phyloP scores from a whole-genome alignment of 768 basidiomycete genomes.

The Russula dissimulans region DNA sequence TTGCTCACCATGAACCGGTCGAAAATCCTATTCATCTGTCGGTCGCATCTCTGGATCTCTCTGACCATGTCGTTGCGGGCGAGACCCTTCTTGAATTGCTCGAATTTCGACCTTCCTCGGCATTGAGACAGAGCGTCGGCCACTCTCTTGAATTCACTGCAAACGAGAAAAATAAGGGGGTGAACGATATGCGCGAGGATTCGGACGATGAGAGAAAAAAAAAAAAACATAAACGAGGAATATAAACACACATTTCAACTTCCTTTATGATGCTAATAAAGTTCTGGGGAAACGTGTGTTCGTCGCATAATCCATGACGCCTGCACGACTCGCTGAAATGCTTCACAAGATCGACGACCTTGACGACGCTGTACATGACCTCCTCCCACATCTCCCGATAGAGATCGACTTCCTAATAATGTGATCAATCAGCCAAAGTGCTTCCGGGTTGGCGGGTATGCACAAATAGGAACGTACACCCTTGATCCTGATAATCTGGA shows the following conservation, averaged over 20 bases:
- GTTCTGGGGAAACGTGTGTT: neutral
- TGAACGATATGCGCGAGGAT: neutral
- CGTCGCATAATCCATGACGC: constrained; percentile 1
- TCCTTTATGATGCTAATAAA: constrained; percentile 4
- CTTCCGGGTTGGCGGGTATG: too few relatives aligned
- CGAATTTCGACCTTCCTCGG: constrained; percentile 1
- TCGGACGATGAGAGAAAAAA: neutral
- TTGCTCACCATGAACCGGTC: constrained; percentile 6
- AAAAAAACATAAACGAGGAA: too few relatives aligned
- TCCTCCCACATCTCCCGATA: constrained; percentile 11
- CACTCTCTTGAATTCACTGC: constrained; percentile 1
- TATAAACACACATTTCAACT: neutral
- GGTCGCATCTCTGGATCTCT: constrained; percentile 8
- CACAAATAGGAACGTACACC: neutral
- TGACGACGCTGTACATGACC: constrained; percentile 10
- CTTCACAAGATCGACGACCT: constrained; percentile 4
- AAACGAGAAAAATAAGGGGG: neutral
- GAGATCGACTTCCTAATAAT: constrained; percentile 11
- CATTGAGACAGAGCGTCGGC: neutral
- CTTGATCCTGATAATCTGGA: constrained; percentile 11
- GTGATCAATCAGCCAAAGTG: too few relatives aligned
- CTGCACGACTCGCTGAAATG: neutral
- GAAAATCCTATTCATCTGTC: constrained; percentile 10
- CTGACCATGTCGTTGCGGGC: constrained; percentile 3
- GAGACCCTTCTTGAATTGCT: constrained; percentile 7